These are phyloP conservation scores for Podaxis carcinomalis DNA, from an alignment of 768 basidiomycete genomes.

Conservation along the genomic window DNA sequence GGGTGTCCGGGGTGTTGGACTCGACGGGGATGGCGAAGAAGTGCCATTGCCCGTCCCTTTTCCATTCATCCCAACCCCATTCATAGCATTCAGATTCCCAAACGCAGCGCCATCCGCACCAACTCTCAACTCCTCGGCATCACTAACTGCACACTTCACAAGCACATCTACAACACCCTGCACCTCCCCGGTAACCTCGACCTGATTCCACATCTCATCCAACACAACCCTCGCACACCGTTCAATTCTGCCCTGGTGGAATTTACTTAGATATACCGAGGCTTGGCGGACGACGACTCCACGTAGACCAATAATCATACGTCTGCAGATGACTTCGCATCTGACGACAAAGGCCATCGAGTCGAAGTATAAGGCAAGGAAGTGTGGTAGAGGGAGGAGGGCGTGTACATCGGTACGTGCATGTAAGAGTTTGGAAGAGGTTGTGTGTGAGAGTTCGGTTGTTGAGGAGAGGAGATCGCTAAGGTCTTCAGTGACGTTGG, in stretches of 20 bases:
- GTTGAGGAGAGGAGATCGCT: slow-evolving; percentile 73
- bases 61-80: not conserved
- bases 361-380: slow-evolving; percentile 76
- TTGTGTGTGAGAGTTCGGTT: slow-evolving; percentile 81
- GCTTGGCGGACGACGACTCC: slow-evolving; percentile 88
- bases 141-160: slow-evolving; percentile 76
- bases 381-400: slow-evolving; percentile 64
- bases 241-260: slow-evolving; percentile 79
- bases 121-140: slow-evolving; percentile 66
- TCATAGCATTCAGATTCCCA: slow-evolving; percentile 11
- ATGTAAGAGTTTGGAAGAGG: slow-evolving; percentile 74
- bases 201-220: slow-evolving; percentile 90
- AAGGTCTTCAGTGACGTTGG: slow-evolving; percentile 60
- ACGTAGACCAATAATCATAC: slow-evolving; percentile 91
- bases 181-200: slow-evolving; percentile 60
- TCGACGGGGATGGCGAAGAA: not conserved
- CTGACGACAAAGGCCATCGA: slow-evolving; percentile 89
- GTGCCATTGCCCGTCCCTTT: not conserved
- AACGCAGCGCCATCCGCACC: slow-evolving; percentile 25
- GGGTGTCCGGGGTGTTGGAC: not conserved
- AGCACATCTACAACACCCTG: slow-evolving; percentile 75
- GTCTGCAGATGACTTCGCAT: slow-evolving; percentile 79
- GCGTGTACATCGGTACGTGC: slow-evolving; percentile 79
- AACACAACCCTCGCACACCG: slow-evolving; percentile 88
- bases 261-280: slow-evolving; percentile 79